Conservation (phyloP, 345 rosid genomes). For the Eutrema heterophyllum region DNA sequence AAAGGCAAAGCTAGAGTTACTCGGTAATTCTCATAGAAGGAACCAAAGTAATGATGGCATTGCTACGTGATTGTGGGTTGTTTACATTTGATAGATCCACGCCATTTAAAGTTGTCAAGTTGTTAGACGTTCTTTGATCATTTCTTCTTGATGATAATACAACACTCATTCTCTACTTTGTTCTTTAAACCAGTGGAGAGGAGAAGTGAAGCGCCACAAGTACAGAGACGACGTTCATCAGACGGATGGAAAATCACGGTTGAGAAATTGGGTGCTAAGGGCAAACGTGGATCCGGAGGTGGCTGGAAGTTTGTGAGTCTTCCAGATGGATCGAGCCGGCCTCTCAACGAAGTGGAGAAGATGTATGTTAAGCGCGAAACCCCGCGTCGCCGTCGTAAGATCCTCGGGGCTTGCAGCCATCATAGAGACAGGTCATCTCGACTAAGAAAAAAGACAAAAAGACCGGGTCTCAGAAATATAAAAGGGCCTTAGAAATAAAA, state of each 20-base stretch:
- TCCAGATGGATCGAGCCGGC: conserved; percentile 88
- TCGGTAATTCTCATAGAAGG: not conserved
- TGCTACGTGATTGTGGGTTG: not conserved
- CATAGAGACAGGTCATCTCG: too few species aligned
- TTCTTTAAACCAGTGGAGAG: conserved; percentile 48
- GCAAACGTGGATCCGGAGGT: conserved; percentile 84
- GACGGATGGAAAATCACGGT: conserved; percentile 85
- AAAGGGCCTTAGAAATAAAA: conserved; percentile 26
- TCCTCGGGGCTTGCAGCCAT: not conserved
- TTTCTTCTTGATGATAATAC: not conserved
- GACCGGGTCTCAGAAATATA: too few species aligned
- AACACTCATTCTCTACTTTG: not conserved
- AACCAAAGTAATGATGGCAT: not conserved
- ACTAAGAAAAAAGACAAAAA: too few species aligned
- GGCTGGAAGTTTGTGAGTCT: conserved; percentile 95
- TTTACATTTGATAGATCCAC: not conserved
- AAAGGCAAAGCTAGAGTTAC: not conserved
- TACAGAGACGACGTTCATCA: conserved; percentile 77
- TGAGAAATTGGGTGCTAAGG: conserved; percentile 72
- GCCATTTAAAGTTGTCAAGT: too few species aligned
- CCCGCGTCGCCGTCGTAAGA: not conserved
- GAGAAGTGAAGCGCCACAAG: conserved; percentile 76
- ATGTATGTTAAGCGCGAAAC: conserved; percentile 82
- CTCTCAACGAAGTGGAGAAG: conserved; percentile 72
- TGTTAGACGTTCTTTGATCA: too few species aligned